These are phyloP conservation scores for Anisodus acutangulus DNA, from an alignment of 257 asterid genomes.

Conservation along the genomic window DNA sequence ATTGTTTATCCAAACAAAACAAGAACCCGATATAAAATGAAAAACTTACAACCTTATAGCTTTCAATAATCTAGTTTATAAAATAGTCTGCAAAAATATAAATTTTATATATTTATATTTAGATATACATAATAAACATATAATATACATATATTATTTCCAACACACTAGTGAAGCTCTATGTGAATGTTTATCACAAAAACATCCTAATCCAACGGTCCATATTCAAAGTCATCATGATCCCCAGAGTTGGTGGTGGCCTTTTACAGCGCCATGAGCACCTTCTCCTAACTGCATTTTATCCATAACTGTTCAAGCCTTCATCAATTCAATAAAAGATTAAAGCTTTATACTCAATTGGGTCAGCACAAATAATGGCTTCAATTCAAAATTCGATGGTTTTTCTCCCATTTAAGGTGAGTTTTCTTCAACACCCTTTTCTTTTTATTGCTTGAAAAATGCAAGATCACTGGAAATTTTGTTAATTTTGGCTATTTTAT, in stretches of 20 bases:
- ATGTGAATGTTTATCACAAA: too few relatives aligned
- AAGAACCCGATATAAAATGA: too few relatives aligned
- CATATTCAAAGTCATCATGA: constrained; percentile 10
- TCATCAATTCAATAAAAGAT: neutral
- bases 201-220: neutral
- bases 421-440: neutral
- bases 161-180: too few relatives aligned
- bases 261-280: neutral
- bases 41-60: too few relatives aligned
- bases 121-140: too few relatives aligned
- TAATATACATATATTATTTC: too few relatives aligned
- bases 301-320: neutral
- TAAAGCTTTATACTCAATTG: neutral
- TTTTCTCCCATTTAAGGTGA: constrained; percentile 9
- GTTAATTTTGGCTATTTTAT: neutral
- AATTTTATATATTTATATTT: too few relatives aligned
- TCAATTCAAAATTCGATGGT: constrained; percentile 22
- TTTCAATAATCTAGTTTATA: too few relatives aligned
- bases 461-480: neutral
- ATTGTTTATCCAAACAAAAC: too few relatives aligned
- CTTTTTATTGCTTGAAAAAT: neutral
- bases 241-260: constrained; percentile 22
- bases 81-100: too few relatives aligned
- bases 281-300: neutral
- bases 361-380: constrained; percentile 15